A percentile compares a stretch with the other conserved stretches of the same genome.
phyloP scores from a whole-genome alignment of 148 eudicot genomes.

The Rhododendron molle region DNA sequence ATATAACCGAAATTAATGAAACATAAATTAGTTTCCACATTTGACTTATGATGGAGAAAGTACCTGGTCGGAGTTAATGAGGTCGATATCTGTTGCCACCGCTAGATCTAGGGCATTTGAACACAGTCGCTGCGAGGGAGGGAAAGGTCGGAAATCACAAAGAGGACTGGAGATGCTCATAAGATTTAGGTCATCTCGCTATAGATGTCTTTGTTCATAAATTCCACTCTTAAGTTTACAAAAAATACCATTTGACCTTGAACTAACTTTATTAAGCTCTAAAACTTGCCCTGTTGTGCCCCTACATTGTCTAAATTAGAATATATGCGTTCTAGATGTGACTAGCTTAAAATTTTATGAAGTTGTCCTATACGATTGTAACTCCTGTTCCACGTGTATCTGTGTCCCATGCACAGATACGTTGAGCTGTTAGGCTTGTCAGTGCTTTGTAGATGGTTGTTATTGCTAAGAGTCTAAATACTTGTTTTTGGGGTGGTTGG shows the following conservation, averaged over 20 bases:
- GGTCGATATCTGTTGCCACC: not conserved
- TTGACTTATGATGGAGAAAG: not conserved
- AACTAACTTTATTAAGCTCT: not conserved
- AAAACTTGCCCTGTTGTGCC: not conserved
- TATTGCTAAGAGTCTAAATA: not conserved
- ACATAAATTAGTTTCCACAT: not conserved
- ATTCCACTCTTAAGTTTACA: not conserved
- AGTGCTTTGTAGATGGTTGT: not conserved
- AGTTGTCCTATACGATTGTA: not conserved
- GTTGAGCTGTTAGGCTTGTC: not conserved
- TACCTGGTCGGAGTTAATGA: not conserved
- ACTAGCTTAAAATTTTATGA: not conserved
- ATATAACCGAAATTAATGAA: not conserved
- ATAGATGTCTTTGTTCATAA: not conserved
- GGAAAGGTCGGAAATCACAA: not conserved
- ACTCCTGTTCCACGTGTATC: not conserved
- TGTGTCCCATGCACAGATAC: not conserved
- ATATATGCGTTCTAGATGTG: not conserved
- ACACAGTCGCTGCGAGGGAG: not conserved
- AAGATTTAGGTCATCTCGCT: not conserved
- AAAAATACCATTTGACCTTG: not conserved
- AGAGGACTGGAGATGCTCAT: not conserved
- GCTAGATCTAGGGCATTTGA: not conserved
- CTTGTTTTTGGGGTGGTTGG: not conserved
- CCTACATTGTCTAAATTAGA: not conserved